Evolutionary conservation across 129 eudicot genomes (phyloP).

Genomic region (Dittrichia graveolens): DNA sequence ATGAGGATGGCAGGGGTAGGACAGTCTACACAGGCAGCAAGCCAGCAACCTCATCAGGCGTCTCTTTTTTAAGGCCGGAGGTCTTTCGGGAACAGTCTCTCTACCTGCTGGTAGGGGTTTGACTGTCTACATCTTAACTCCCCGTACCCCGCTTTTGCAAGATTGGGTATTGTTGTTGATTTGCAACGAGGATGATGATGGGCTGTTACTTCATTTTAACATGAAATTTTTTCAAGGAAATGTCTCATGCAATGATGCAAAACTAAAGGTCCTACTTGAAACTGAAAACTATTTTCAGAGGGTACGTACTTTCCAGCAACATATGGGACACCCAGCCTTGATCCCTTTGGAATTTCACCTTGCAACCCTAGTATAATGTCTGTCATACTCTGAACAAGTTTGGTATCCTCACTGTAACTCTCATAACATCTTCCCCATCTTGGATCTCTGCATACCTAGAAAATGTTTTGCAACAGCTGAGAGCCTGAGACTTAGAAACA

Average conservation of each 20-base stretch:
- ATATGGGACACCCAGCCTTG: conserved; percentile 65
- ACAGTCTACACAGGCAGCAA: no score
- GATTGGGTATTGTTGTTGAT: background rate
- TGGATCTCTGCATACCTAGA: conserved; percentile 88
- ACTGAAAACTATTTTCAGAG: background rate
- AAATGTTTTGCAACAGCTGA: conserved; percentile 8
- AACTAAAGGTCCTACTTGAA: conserved; percentile 1
- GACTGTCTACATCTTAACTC: no score
- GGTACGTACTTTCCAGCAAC: conserved; percentile 70
- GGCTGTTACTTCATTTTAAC: background rate
- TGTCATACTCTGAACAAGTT: conserved; percentile 76
- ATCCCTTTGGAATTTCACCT: conserved; percentile 68
- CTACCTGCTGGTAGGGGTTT: no score
- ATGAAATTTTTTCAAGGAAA: background rate
- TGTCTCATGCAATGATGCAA: conserved; percentile 8
- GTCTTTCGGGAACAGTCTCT: no score
- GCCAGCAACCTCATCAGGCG: no score
- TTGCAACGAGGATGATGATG: background rate
- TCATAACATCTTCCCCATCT: conserved; percentile 96
- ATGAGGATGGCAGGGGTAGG: no score
- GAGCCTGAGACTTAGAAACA: conserved; percentile 18
- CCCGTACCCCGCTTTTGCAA: no score
- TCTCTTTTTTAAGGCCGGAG: no score
- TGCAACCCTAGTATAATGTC: conserved; percentile 74
- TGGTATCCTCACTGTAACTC: conserved; percentile 81